A percentile compares a stretch with the other conserved stretches of the same genome.
phyloP scores from a whole-genome alignment of 73 alveolate genomes.

The Uronychia setigera region DNA sequence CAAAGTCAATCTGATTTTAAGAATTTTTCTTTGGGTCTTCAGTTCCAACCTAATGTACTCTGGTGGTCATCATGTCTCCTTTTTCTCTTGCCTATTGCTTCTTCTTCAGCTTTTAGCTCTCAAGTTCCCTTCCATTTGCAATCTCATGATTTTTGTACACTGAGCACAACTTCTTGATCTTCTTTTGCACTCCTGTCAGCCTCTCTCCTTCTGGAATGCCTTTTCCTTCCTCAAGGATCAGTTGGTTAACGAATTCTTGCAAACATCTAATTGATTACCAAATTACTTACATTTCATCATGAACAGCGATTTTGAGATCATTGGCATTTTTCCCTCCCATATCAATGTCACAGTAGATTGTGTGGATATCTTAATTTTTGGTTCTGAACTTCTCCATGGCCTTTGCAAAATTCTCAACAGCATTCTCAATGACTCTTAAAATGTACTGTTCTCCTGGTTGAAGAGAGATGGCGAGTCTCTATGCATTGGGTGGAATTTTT shows the following conservation, averaged over 20 bases:
- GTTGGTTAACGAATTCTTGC: not conserved
- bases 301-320: not conserved
- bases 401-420: not conserved
- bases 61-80: not conserved
- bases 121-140: no score
- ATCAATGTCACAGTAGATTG: not conserved
- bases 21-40: not conserved
- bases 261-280: not conserved
- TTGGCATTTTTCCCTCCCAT: not conserved
- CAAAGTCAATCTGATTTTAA: not conserved
- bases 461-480: not conserved
- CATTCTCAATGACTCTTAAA: not conserved
- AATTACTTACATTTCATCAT: not conserved
- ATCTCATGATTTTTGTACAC: no score
- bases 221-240: not conserved
- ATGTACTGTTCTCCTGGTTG: not conserved
- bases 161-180: not conserved
- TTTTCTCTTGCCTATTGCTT: not conserved
- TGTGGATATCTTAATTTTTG: not conserved
- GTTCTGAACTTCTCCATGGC: not conserved
- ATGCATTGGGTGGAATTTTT: not conserved
- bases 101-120: not conserved
- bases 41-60: not conserved
- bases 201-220: not conserved
- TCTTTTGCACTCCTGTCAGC: not conserved